Percentiles rank a stretch among this genome's conserved stretches.
Evolutionary conservation across 2,329 filamentous ascomycete genomes (phyloP).

Genomic region (Penicillium sp.): DNA sequence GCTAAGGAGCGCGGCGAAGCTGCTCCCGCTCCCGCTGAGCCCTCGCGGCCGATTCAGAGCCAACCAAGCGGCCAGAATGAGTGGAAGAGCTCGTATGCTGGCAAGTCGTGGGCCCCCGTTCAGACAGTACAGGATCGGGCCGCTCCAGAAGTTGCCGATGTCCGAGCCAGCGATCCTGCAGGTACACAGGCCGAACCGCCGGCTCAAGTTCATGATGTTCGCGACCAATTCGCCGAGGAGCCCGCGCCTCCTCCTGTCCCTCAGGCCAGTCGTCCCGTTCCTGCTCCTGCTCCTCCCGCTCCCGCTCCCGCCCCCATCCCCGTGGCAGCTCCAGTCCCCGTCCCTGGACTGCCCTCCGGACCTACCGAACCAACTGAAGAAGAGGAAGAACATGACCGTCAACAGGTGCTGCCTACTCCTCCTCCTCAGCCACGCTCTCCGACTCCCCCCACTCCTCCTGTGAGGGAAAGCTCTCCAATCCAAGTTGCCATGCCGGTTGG

Average conservation of each 20-base stretch:
- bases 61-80: conserved; percentile 75
- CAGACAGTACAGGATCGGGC: conserved; percentile 72
- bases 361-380: conserved; percentile 55
- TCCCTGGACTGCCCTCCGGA: conserved; percentile 74
- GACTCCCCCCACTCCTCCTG: conserved; percentile 54
- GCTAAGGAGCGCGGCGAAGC: conserved; percentile 70
- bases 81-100: conserved; percentile 90
- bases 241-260: conserved; percentile 65
- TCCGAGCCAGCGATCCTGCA: conserved; percentile 51
- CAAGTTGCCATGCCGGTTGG: conserved; percentile 84
- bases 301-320: conserved; percentile 71
- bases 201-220: conserved; percentile 73
- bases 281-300: conserved; percentile 73
- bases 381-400: conserved; percentile 47
- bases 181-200: conserved; percentile 56
- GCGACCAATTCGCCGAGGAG: conserved; percentile 81
- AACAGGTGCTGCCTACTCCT: conserved; percentile 42
- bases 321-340: conserved; percentile 63
- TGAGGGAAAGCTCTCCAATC: conserved; percentile 72
- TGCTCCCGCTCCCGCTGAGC: conserved; percentile 34
- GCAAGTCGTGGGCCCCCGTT: conserved; percentile 88
- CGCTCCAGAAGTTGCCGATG: conserved; percentile 68
- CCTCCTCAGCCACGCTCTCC: conserved; percentile 52
- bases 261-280: conserved; percentile 68
- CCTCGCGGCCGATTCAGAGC: conserved; percentile 57